Base-by-base conservation (phyloP, 805 yeast species). In the Starmerella bombi region DNA sequence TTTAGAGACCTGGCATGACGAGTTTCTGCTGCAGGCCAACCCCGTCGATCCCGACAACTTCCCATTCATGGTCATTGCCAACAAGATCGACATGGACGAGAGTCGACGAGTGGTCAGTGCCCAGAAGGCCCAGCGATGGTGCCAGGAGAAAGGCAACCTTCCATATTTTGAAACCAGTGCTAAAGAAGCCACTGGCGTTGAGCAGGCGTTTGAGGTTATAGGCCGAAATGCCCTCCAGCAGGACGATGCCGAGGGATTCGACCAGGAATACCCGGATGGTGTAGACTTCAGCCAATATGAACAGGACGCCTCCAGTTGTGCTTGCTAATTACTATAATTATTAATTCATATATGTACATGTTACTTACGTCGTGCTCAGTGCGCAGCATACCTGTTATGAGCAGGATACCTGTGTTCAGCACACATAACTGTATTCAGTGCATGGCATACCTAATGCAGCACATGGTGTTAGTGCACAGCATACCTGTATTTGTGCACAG, bases 161-260 rank as follows among this genome's bases (percentile, higher is more conserved):
- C 97, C 98, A 3, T 76, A 86, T 45, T 88, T 91, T 57, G 94
- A 88, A 61, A 88, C 98, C n/a, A 77, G 91, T 67, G 98, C 98
- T 16, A 91, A 88, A 65, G 95, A 85, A 59, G 85, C 91, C 14
- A 82, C 86, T 37, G 93, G 93, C 52, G 94, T 88, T 27, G 95
- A 86, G 56, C 77, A 80, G 54, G 97, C 97, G 3, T 88, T 88
- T 57, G 96, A 91, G 59, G 93, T 86, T 32, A 82, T 88, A 53
- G 95, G 95, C 25, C 74, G 94, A 55, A 84, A 83, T 65, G 98
- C 97, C 0, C 67, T 88, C 54, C 94, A 85, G 59, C 97, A 88
- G 62, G 95, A 85, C 59, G 94, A 82, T 55, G 79, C 81, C 40
- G 82, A 82, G 54, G 95, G 84, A 44, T 85, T 80, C 55, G 78